These are phyloP conservation scores for Solanum pimpinellifolium DNA, from an alignment of 257 asterid genomes.

Conservation along the genomic window DNA sequence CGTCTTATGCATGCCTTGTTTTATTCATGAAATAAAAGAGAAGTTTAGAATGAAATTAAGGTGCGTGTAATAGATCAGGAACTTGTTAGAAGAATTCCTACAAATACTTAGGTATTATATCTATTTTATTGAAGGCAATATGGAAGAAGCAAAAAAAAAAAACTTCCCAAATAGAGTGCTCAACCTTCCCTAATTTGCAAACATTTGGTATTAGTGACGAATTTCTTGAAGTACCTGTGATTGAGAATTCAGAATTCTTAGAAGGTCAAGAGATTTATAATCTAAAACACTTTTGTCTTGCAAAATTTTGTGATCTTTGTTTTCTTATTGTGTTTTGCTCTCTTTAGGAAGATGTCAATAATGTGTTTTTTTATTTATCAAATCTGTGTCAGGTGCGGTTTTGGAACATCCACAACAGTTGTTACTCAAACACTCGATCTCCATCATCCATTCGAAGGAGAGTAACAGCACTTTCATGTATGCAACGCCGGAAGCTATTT, in stretches of 20 bases:
- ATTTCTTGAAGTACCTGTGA: background rate
- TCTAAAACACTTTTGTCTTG: background rate
- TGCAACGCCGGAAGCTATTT: conserved; percentile 50
- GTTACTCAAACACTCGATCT: conserved; percentile 63
- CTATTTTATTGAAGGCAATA: background rate
- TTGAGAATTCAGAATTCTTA: background rate
- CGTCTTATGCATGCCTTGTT: background rate
- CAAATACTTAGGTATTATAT: background rate
- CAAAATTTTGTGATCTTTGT: background rate
- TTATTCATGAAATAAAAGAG: background rate
- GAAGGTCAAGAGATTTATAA: background rate
- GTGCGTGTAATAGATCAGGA: background rate
- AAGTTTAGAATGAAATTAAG: background rate
- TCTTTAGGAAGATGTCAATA: background rate
- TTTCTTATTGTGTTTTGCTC: background rate
- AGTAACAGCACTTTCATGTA: conserved; percentile 47
- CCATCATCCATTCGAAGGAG: conserved; percentile 80
- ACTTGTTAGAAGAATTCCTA: background rate
- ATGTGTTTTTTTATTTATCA: background rate
- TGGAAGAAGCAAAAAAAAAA: background rate
- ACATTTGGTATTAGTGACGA: background rate
- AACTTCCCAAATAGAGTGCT: background rate
- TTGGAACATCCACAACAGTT: conserved; percentile 64
- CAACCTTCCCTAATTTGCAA: background rate
- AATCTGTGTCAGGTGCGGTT: conserved; percentile 47